phyloP scores from a whole-genome alignment of 495 filamentous ascomycete genomes.

The Penicillium riverlandense region DNA sequence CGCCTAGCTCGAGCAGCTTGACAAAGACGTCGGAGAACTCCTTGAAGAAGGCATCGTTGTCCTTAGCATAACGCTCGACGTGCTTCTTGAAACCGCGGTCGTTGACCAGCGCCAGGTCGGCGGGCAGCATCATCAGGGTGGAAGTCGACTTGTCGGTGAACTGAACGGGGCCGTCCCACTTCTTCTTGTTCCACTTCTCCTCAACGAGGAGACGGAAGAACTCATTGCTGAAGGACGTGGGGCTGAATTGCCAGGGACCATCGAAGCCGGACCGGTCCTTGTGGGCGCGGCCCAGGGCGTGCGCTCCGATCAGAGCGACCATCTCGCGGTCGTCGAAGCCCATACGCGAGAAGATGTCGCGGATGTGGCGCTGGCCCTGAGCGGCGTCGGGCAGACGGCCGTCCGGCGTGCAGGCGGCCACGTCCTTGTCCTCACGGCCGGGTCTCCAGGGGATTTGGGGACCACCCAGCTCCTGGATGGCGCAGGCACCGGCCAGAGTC shows the following conservation, averaged over 20 bases:
- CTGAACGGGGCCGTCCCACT: slow-evolving; percentile 89
- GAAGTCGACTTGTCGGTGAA: slow-evolving; percentile 79
- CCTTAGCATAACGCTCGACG: slow-evolving; percentile 87
- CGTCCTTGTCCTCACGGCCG: slow-evolving; percentile 75
- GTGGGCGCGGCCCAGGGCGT: slow-evolving; percentile 92
- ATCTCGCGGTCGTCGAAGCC: slow-evolving; percentile 98
- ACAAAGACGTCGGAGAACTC: slow-evolving; percentile 74
- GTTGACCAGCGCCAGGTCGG: slow-evolving; percentile 80
- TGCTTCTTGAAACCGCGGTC: slow-evolving; percentile 82
- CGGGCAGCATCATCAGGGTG: slow-evolving; percentile 94
- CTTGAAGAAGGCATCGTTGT: slow-evolving; percentile 87
- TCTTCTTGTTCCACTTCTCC: slow-evolving; percentile 87
- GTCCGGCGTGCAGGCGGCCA: slow-evolving; percentile 86
- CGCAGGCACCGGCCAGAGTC: slow-evolving; percentile 80
- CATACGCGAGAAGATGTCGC: slow-evolving; percentile 93
- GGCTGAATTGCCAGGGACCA: slow-evolving; percentile 95
- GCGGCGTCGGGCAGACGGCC: slow-evolving; percentile 88
- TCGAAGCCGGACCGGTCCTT: slow-evolving; percentile 80
- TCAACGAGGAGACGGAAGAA: slow-evolving; percentile 81
- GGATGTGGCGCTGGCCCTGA: slow-evolving; percentile 76
- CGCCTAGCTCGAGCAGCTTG: slow-evolving; percentile 90
- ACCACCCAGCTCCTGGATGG: slow-evolving; percentile 93
- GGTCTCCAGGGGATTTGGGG: slow-evolving; percentile 85
- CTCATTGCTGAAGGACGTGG: slow-evolving; percentile 90
- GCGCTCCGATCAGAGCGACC: slow-evolving; percentile 82